phyloP scores from a whole-genome alignment of 208 protist genomes.

The Leptomonas pyrrhocoris region DNA sequence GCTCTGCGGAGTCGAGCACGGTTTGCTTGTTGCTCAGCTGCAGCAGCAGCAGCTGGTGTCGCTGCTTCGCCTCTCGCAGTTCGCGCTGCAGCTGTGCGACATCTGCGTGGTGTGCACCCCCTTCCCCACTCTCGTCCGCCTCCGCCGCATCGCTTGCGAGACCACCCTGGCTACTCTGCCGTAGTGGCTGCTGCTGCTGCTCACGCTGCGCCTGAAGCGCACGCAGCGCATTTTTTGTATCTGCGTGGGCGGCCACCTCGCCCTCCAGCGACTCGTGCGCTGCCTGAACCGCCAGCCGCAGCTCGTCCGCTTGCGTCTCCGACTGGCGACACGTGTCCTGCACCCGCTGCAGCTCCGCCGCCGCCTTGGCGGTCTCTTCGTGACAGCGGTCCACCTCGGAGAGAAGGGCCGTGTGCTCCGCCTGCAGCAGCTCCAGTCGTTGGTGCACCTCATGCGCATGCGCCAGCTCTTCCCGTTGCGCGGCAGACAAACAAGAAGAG shows the following conservation, averaged over 20 bases:
- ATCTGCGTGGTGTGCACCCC: slow-evolving; percentile 2
- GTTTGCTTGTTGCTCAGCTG: slow-evolving; percentile 55
- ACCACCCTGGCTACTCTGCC: not conserved
- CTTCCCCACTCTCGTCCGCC: slow-evolving; percentile 18
- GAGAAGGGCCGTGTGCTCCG: slow-evolving; percentile 28
- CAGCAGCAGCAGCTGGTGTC: slow-evolving; percentile 30
- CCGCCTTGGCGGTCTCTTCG: slow-evolving; percentile 29
- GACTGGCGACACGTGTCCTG: slow-evolving; percentile 19
- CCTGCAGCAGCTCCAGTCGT: slow-evolving; percentile 20
- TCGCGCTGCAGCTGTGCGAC: slow-evolving; percentile 16
- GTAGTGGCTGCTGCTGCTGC: not conserved
- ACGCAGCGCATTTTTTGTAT: slow-evolving; percentile 41
- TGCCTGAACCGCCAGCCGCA: slow-evolving; percentile 39
- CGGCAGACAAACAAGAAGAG: not conserved
- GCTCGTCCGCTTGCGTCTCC: slow-evolving; percentile 24
- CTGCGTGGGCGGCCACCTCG: slow-evolving; percentile 47
- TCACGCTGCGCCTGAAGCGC: slow-evolving; percentile 18
- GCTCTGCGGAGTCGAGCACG: slow-evolving; percentile 44
- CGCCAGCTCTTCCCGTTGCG: not conserved
- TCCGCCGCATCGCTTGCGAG: slow-evolving; percentile 8
- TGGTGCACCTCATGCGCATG: slow-evolving; percentile 12
- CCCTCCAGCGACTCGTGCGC: slow-evolving; percentile 57
- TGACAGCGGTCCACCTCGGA: slow-evolving; percentile 30
- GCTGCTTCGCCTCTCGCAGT: slow-evolving; percentile 25
- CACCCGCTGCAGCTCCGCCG: slow-evolving; percentile 48